A percentile compares a stretch with the other conserved stretches of the same genome.
phyloP scores from a whole-genome alignment of 2,329 filamentous ascomycete genomes.

The Chrysosporium queenslandicum region DNA sequence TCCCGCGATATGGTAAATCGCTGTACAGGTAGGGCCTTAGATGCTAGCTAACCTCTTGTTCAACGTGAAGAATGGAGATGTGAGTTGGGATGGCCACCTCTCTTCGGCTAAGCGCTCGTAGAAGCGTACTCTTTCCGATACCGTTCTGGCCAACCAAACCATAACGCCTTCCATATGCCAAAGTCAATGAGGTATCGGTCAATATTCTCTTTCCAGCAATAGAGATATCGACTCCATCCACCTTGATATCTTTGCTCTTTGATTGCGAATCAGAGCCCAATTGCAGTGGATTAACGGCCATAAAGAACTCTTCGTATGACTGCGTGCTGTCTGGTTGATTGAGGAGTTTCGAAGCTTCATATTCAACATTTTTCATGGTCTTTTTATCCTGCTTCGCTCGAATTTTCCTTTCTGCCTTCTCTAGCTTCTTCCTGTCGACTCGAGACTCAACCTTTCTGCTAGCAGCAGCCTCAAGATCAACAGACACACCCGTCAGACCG shows the following conservation, averaged over 20 bases:
- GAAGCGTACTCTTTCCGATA: slow-evolving; percentile 93
- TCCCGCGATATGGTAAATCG: neutral
- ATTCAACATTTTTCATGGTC: slow-evolving; percentile 94
- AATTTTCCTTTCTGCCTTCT: slow-evolving; percentile 96
- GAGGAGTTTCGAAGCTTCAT: slow-evolving; percentile 84
- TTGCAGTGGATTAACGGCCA: slow-evolving; percentile 96
- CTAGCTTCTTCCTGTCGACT: slow-evolving; percentile 96
- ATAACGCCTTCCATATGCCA: slow-evolving; percentile 88
- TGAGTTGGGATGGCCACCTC: slow-evolving; percentile 92
- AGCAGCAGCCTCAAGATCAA: slow-evolving; percentile 91
- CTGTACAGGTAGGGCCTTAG: neutral
- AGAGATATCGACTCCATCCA: slow-evolving; percentile 90
- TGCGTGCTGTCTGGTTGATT: slow-evolving; percentile 72
- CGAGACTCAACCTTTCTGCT: slow-evolving; percentile 90
- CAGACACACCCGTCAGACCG: slow-evolving; percentile 69
- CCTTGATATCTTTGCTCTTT: slow-evolving; percentile 98
- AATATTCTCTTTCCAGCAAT: slow-evolving; percentile 84
- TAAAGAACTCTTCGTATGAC: slow-evolving; percentile 99
- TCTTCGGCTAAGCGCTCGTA: slow-evolving; percentile 82
- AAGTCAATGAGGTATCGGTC: slow-evolving; percentile 77
- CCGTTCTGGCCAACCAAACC: slow-evolving; percentile 98
- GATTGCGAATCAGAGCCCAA: slow-evolving; percentile 58
- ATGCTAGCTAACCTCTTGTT: slow-evolving; percentile 66
- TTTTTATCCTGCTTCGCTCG: slow-evolving; percentile 98
- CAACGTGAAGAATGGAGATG: slow-evolving; percentile 97